These are phyloP conservation scores for Nakazawaea sp. DNA, from an alignment of 805 yeast genomes.

Conservation along the genomic window DNA sequence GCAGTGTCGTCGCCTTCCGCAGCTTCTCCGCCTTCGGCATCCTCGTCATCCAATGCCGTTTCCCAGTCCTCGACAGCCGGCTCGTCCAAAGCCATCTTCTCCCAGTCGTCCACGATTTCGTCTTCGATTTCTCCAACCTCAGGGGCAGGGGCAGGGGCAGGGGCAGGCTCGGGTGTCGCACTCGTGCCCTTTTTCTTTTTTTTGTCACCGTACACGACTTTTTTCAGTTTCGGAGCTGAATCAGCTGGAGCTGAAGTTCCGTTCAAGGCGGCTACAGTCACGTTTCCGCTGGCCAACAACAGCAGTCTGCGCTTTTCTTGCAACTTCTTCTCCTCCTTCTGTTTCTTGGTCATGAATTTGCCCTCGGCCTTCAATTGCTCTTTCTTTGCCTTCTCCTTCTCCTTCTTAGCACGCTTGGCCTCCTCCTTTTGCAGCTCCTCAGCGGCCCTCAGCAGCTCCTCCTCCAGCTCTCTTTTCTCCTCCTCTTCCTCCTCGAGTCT, in stretches of 20 bases:
- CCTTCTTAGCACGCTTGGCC: conserved; percentile 65
- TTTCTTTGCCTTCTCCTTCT: conserved; percentile 76
- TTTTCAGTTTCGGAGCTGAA: conserved; percentile 42
- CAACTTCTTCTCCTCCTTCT: conserved; percentile 83
- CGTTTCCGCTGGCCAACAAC: conserved; percentile 65
- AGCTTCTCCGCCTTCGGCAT: conserved; percentile 24
- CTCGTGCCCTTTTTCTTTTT: conserved; percentile 40
- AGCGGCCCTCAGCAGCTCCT: conserved; percentile 40
- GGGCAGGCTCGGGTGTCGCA: conserved; percentile 19
- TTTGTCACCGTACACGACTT: conserved; percentile 65
- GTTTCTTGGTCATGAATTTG: conserved; percentile 87
- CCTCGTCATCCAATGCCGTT: conserved; percentile 26
- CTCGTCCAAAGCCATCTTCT: conserved; percentile 56
- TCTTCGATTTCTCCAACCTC: conserved; percentile 23
- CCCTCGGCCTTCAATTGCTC: conserved; percentile 97
- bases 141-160: conserved; percentile 28
- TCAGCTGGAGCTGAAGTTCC: conserved; percentile 11
- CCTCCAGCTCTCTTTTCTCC: conserved; percentile 40
- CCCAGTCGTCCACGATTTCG: conserved; percentile 78
- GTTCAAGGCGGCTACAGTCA: conserved; percentile 69
- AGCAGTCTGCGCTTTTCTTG: conserved; percentile 88
- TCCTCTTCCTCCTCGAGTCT: conserved; percentile 68
- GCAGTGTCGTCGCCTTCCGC: conserved; percentile 22
- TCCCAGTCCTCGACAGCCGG: conserved; percentile 53
- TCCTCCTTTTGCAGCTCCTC: conserved; percentile 64